Evolutionary conservation across 495 filamentous ascomycete genomes (phyloP).

Genomic region (Durotheca rogersii): DNA sequence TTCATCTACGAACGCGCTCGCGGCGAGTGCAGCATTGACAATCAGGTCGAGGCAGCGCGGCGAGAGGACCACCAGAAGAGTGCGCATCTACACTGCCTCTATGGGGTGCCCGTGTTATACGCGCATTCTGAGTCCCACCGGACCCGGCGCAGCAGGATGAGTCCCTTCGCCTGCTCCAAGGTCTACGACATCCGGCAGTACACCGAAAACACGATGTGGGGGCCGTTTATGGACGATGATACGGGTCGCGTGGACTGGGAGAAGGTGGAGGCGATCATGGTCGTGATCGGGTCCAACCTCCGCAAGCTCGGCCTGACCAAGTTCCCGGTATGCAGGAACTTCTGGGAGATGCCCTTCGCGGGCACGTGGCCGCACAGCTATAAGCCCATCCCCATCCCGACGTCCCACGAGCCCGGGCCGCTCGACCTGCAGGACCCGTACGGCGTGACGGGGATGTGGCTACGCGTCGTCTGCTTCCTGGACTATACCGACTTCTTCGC

Average conservation of each 20-base stretch:
- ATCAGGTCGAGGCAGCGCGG: slow-evolving; percentile 1
- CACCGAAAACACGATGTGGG: slow-evolving; percentile 56
- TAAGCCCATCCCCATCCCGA: slow-evolving; percentile 21
- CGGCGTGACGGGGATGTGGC: slow-evolving; percentile 59
- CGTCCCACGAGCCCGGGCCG: slow-evolving; percentile 36
- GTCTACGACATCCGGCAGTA: slow-evolving; percentile 68
- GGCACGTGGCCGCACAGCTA: slow-evolving; percentile 55
- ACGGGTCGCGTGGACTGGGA: slow-evolving; percentile 63
- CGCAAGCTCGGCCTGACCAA: slow-evolving; percentile 44
- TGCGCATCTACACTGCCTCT: slow-evolving; percentile 63
- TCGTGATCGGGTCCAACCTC: slow-evolving; percentile 60
- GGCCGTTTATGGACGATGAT: slow-evolving; percentile 60
- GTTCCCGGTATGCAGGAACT: slow-evolving; percentile 42
- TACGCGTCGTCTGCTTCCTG: slow-evolving; percentile 44
- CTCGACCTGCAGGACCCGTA: slow-evolving; percentile 59
- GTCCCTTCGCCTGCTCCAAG: slow-evolving; percentile 58
- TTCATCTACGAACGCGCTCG: slow-evolving; percentile 53
- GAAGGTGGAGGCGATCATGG: slow-evolving; percentile 64
- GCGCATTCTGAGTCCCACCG: slow-evolving; percentile 25
- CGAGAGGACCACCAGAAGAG: slow-evolving; percentile 51
- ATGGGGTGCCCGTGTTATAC: slow-evolving; percentile 50
- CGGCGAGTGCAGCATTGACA: slow-evolving; percentile 14
- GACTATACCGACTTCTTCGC: slow-evolving; percentile 63
- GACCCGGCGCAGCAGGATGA: slow-evolving; percentile 36
- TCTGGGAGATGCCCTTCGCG: slow-evolving; percentile 55